These are phyloP conservation scores for Cyberlindnera nakhonratchasimensis DNA, from an alignment of 805 yeast genomes.

Conservation along the genomic window DNA sequence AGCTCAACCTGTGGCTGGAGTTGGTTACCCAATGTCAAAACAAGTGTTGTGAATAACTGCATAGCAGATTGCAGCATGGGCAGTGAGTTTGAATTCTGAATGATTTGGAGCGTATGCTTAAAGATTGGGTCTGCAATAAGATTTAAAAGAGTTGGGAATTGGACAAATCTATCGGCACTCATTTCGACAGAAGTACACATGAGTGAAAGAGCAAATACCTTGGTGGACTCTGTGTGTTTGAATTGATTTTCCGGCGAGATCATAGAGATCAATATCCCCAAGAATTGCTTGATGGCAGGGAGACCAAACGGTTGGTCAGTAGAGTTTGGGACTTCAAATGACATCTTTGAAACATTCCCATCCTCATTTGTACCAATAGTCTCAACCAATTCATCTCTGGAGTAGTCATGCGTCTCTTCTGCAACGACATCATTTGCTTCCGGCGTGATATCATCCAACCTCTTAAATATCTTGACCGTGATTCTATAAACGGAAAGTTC, in stretches of 20 bases:
- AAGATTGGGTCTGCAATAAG: conserved; percentile 78
- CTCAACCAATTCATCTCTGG: conserved; percentile 51
- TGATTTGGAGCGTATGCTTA: conserved; percentile 76
- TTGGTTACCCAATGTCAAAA: conserved; percentile 59
- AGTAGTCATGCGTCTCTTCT: conserved; percentile 44
- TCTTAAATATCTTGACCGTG: conserved; percentile 63
- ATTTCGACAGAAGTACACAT: conserved; percentile 79
- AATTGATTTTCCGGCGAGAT: conserved; percentile 78
- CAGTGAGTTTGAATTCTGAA: conserved; percentile 71
- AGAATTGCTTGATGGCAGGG: conserved; percentile 69
- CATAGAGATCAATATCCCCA: conserved; percentile 73
- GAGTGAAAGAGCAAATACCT: conserved; percentile 76
- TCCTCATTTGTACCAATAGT: conserved; percentile 49
- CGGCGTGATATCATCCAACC: conserved; percentile 54
- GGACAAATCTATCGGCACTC: conserved; percentile 57
- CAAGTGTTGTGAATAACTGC: conserved; percentile 68
- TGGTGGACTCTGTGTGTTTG: conserved; percentile 82
- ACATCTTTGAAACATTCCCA: conserved; percentile 26
- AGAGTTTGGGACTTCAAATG: conserved; percentile 25
- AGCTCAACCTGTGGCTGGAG: conserved; percentile 81
- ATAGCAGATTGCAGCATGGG: conserved; percentile 71
- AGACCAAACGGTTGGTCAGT: conserved; percentile 56
- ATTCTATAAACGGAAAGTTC: conserved; percentile 74
- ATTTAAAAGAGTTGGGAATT: conserved; percentile 62
- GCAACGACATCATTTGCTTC: conserved; percentile 36